A percentile compares a stretch with the other conserved stretches of the same genome.
Evolutionary conservation across 2,329 filamentous ascomycete species (phyloP).

Genomic region (Curvularia hawaiiensis): DNA sequence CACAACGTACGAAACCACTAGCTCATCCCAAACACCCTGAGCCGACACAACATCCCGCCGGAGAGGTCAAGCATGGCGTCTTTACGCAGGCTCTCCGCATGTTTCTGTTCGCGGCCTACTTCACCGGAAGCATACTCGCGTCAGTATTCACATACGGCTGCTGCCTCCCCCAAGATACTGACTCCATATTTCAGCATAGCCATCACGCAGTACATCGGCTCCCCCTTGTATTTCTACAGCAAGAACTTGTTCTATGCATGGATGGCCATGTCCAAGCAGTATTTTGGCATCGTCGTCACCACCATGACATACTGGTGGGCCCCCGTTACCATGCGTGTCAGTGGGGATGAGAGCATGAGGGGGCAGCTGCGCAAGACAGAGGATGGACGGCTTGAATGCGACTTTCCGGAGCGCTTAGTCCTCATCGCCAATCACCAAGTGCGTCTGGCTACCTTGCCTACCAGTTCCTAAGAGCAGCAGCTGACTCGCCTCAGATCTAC

Average conservation of each 20-base stretch:
- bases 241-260: constrained; percentile 80
- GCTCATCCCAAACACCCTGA: constrained; percentile 7
- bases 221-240: constrained; percentile 75
- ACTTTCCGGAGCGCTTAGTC: constrained; percentile 80
- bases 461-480: background rate
- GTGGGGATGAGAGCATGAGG: constrained; percentile 78
- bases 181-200: constrained; percentile 51
- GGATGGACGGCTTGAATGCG: constrained; percentile 74
- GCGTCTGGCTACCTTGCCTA: background rate
- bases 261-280: constrained; percentile 85
- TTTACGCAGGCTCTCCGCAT: constrained; percentile 52
- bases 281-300: constrained; percentile 76
- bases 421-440: constrained; percentile 84
- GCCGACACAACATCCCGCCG: constrained; percentile 38
- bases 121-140: constrained; percentile 51
- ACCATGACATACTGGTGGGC: constrained; percentile 87
- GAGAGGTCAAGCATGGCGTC: constrained; percentile 50
- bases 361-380: constrained; percentile 71
- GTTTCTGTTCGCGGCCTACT: constrained; percentile 53
- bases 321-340: constrained; percentile 78
- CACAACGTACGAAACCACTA: constrained; percentile 18
- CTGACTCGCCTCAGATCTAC: constrained; percentile 63
- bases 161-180: constrained; percentile 28
- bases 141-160: constrained; percentile 29
- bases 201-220: constrained; percentile 72